Evolutionary conservation across 768 basidiomycete genomes (phyloP).

Genomic region (Mycena belliarum): DNA sequence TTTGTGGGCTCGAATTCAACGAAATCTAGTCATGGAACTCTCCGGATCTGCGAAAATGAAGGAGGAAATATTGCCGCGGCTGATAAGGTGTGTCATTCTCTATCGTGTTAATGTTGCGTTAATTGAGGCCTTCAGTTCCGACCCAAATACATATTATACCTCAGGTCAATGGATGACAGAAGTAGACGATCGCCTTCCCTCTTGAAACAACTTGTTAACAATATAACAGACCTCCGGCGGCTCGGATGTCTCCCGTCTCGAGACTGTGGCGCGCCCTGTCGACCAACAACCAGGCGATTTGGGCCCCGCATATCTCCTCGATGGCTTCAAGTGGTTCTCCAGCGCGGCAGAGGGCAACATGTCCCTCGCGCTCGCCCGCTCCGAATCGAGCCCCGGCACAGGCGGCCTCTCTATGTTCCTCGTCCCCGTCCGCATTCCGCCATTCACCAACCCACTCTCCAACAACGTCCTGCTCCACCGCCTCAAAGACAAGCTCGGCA

Average conservation of each 20-base stretch:
- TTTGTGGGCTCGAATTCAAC: neutral
- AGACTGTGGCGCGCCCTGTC: slow-evolving; percentile 55
- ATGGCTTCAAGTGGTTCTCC: slow-evolving; percentile 86
- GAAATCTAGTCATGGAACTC: slow-evolving; percentile 56
- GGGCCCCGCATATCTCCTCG: slow-evolving; percentile 48
- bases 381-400: slow-evolving; percentile 59
- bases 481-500: slow-evolving; percentile 79
- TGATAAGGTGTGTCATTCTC: slow-evolving; percentile 50
- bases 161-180: slow-evolving; percentile 89
- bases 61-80: slow-evolving; percentile 53
- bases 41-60: slow-evolving; percentile 62
- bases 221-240: slow-evolving; percentile 25
- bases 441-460: slow-evolving; percentile 38
- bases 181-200: too few relatives aligned
- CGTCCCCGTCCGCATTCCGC: slow-evolving; percentile 61
- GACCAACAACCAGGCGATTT: slow-evolving; percentile 10
- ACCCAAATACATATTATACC: slow-evolving; percentile 62
- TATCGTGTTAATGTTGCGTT: too few relatives aligned
- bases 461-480: slow-evolving; percentile 74
- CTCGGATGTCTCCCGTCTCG: slow-evolving; percentile 74
- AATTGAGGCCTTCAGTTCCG: slow-evolving; percentile 48
- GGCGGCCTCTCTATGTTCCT: slow-evolving; percentile 74
- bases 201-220: neutral
- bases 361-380: slow-evolving; percentile 72
- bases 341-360: slow-evolving; percentile 79